Base-by-base conservation (phyloP, 345 rosid species). In the Aethionema arabicum region DNA sequence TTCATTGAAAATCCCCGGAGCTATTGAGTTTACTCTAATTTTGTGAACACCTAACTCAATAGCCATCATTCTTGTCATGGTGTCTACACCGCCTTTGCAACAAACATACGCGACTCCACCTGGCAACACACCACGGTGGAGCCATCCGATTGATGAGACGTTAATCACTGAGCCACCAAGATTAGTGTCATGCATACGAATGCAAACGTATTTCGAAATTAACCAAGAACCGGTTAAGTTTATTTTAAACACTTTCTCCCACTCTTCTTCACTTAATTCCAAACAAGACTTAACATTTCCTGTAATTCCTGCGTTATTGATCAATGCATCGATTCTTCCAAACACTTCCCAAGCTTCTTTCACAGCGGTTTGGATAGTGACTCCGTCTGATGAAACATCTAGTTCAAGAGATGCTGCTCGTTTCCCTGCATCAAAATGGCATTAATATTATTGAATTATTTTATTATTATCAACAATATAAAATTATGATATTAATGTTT, bases 61-160 rank as follows among this genome's bases (percentile, higher is more conserved):
- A 6, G 95, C 91, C 92, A 88, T 91, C 74, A 86, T 89, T 83
- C 70, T 88, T 0, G 92, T 80, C 82, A 91, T 47, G 31, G 81
- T 30, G 68, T 82, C 80, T 15, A 91, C 38, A 32, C 66, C 90
- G 0, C 78, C 70, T 78, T 91, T 86, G 2, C 96, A 77, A 58
- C 82, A 40, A 63, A 79, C 72, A 67, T 88, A 91, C 4, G 80
- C 91, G 35, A 79, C 7, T 39, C 67, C 86, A 12, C 95, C 91
- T 1, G 88, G 88, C 41, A 76, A 38, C n/a, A 66, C 55, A 7
- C 83, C 84, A 0, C 96, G 86, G 32, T 77, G 15, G 59, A 84
- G 59, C 15, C 98, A 96, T 3, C 81, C 71, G 8, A 83, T 71
- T 15, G 95, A 88, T 56, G 91, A 80, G 33, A 91, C 76, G 57